phyloP scores from a whole-genome alignment of 129 eudicot genomes.

The Smallanthus sonchifolius region DNA sequence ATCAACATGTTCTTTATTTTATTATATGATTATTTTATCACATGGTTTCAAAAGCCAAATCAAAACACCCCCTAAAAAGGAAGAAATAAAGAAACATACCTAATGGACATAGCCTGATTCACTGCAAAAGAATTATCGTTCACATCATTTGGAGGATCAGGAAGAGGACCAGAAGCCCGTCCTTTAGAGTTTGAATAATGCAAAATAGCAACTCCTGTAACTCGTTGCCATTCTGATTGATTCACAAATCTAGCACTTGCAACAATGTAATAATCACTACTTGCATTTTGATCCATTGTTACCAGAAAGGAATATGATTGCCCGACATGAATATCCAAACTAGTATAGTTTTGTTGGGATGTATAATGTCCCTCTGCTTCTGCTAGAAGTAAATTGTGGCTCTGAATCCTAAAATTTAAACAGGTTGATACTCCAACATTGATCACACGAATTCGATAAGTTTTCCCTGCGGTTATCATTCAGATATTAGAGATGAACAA shows the following conservation, averaged over 20 bases:
- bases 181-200: constrained; percentile 88
- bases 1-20: background rate
- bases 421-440: constrained; percentile 89
- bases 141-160: constrained; percentile 76
- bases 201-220: constrained; percentile 85
- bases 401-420: constrained; percentile 85
- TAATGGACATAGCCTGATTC: constrained; percentile 87
- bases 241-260: constrained; percentile 97
- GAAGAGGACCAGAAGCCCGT: constrained; percentile 81
- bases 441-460: constrained; percentile 80
- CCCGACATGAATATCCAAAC: constrained; percentile 91
- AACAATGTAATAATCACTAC: constrained; percentile 85
- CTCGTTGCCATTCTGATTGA: constrained; percentile 75
- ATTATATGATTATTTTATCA: background rate
- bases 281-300: constrained; percentile 99
- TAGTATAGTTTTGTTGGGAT: constrained; percentile 66
- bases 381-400: constrained; percentile 67
- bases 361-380: constrained; percentile 94
- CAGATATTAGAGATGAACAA: background rate
- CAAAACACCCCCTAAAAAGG: background rate
- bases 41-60: background rate
- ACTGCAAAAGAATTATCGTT: constrained; percentile 65
- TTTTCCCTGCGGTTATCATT: constrained; percentile 57
- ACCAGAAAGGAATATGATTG: constrained; percentile 91
- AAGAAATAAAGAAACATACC: constrained; percentile 36